These are phyloP conservation scores for Yarrowia deformans DNA, from an alignment of 805 yeast species.

Conservation along the genomic window DNA sequence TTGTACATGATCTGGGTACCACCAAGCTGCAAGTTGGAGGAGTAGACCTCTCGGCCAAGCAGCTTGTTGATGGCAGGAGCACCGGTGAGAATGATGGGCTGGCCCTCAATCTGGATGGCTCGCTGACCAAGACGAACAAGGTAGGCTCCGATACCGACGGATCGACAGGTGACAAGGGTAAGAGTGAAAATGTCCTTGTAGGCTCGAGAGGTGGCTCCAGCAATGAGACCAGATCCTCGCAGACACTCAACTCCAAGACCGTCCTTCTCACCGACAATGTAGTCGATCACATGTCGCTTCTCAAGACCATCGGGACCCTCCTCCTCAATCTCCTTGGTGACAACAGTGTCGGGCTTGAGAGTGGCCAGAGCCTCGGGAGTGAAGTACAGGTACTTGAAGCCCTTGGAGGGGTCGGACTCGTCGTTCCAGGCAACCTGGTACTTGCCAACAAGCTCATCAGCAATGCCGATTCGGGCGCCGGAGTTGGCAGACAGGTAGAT, in stretches of 20 bases:
- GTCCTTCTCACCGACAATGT: slow-evolving; percentile 92
- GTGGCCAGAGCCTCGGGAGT: slow-evolving; percentile 63
- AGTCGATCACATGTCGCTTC: slow-evolving; percentile 77
- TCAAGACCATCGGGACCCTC: slow-evolving; percentile 64
- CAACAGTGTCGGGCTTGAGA: slow-evolving; percentile 46
- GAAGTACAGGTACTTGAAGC: slow-evolving; percentile 88
- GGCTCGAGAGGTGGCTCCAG: slow-evolving; percentile 98
- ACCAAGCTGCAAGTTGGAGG: slow-evolving; percentile 96
- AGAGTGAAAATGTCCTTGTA: slow-evolving; percentile 97
- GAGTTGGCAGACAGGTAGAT: slow-evolving; percentile 96
- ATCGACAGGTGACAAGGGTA: slow-evolving; percentile 98
- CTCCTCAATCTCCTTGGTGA: slow-evolving; percentile 75
- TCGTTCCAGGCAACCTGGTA: slow-evolving; percentile 94
- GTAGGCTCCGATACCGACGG: slow-evolving; percentile 99
- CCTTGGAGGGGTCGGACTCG: slow-evolving; percentile 74
- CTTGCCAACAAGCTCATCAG: slow-evolving; percentile 90
- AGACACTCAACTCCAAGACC: slow-evolving; percentile 99
- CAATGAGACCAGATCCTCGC: slow-evolving; percentile 97
- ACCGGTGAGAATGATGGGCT: slow-evolving; percentile 98
- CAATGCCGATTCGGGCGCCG: slow-evolving; percentile 98
- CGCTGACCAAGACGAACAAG: slow-evolving; percentile 98
- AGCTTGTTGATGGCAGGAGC: slow-evolving; percentile 98
- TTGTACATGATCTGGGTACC: slow-evolving; percentile 99
- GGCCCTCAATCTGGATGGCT: slow-evolving; percentile 98
- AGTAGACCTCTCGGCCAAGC: slow-evolving; percentile 95